These are phyloP conservation scores for Rhizopogon sp. DNA, from an alignment of 768 basidiomycete species.

Conservation along the genomic window DNA sequence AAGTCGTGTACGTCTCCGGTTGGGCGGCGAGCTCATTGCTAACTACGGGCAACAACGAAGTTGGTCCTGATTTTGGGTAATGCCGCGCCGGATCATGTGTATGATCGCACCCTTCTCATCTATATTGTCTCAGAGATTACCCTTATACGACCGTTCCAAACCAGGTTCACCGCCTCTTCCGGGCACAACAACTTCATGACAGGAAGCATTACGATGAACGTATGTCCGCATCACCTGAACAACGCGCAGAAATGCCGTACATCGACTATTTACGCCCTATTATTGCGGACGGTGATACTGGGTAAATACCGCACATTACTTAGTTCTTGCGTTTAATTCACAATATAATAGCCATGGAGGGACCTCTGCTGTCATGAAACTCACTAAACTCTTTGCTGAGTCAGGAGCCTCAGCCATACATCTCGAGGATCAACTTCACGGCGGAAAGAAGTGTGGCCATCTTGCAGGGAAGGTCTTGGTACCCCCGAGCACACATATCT, in stretches of 20 bases:
- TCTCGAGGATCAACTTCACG: slow-evolving; percentile 90
- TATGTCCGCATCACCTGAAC: slow-evolving; percentile 55
- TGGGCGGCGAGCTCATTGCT: slow-evolving; percentile 87
- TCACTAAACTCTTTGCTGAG: slow-evolving; percentile 93
- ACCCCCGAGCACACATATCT: slow-evolving; percentile 81
- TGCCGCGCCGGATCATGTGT: slow-evolving; percentile 4
- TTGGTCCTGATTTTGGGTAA: slow-evolving; percentile 87
- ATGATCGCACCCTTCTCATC: not conserved
- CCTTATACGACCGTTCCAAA: slow-evolving; percentile 96
- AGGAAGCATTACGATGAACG: slow-evolving; percentile 90
- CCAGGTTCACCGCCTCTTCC: slow-evolving; percentile 88
- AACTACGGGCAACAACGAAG: slow-evolving; percentile 88
- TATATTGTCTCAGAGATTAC: slow-evolving; percentile 59
- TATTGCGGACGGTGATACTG: slow-evolving; percentile 92
- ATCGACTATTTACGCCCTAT: slow-evolving; percentile 90
- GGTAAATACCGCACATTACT: slow-evolving; percentile 40
- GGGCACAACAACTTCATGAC: slow-evolving; percentile 90
- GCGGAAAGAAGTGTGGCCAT: slow-evolving; percentile 94
- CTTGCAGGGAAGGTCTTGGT: slow-evolving; percentile 91
- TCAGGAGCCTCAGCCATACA: slow-evolving; percentile 89
- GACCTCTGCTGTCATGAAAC: slow-evolving; percentile 90
- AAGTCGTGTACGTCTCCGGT: slow-evolving; percentile 88
- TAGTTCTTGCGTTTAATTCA: not conserved
- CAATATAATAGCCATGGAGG: slow-evolving; percentile 70
- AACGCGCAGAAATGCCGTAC: slow-evolving; percentile 67